Evolutionary conservation across 2,329 filamentous ascomycete species (phyloP).

Genomic region (Phoma herbarum): DNA sequence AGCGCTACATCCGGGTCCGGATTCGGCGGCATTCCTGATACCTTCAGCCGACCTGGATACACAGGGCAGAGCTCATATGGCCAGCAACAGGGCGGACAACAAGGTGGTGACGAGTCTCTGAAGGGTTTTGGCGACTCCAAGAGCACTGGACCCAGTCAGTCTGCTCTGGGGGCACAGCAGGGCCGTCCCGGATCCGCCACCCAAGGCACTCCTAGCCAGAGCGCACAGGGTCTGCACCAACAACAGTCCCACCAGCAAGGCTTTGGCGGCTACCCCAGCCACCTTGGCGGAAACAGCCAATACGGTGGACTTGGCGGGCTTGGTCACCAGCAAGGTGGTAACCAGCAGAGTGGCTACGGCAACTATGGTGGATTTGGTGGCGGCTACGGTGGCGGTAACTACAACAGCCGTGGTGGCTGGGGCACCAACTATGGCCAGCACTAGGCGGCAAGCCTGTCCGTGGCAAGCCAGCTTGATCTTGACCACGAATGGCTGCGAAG

Average conservation of each 20-base stretch:
- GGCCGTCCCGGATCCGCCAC: constrained; percentile 70
- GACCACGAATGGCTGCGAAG: constrained; percentile 7
- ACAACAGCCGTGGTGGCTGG: constrained; percentile 58
- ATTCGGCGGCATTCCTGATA: constrained; percentile 65
- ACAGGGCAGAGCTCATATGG: constrained; percentile 59
- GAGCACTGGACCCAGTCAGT: constrained; percentile 66
- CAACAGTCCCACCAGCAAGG: constrained; percentile 66
- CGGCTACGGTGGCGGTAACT: constrained; percentile 51
- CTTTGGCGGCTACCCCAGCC: constrained; percentile 64
- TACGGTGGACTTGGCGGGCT: constrained; percentile 65
- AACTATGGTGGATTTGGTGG: constrained; percentile 53
- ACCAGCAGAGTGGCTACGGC: constrained; percentile 57
- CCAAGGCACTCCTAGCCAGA: constrained; percentile 64
- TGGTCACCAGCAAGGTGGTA: constrained; percentile 58
- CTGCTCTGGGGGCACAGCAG: constrained; percentile 64
- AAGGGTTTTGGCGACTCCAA: constrained; percentile 68
- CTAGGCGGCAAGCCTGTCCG: constrained; percentile 27
- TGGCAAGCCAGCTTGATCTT: background rate
- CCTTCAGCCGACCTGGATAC: constrained; percentile 68
- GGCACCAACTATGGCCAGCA: constrained; percentile 58
- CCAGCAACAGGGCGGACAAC: constrained; percentile 61
- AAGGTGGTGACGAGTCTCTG: constrained; percentile 61
- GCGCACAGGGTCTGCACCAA: constrained; percentile 62
- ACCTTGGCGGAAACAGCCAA: constrained; percentile 57
- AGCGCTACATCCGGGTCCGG: constrained; percentile 59